These are phyloP conservation scores for Melampsora larici-populina DNA, from an alignment of 1,284 basidiomycete species.

Conservation along the genomic window DNA sequence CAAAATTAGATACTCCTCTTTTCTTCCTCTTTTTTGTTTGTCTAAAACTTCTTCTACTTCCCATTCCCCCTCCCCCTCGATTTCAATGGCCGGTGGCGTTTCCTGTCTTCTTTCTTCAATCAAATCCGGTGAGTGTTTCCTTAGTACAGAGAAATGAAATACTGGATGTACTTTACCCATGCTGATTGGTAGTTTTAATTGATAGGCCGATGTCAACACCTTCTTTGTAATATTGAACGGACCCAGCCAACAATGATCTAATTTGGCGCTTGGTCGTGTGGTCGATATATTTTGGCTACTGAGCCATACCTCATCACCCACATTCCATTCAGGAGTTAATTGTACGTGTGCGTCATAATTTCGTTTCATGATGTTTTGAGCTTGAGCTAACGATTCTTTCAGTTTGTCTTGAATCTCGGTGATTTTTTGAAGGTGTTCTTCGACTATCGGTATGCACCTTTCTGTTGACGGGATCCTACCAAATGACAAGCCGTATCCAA, in stretches of 20 bases:
- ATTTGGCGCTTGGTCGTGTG: not conserved
- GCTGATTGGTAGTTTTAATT: not conserved
- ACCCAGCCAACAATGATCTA: not conserved
- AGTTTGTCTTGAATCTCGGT: not conserved
- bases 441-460: no score
- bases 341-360: no score
- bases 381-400: not conserved
- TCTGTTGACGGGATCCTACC: slow-evolving; percentile 31
- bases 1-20: no score
- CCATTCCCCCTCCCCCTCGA: no score
- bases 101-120: no score
- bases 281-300: not conserved
- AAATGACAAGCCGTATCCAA: no score
- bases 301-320: not conserved
- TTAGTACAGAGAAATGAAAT: not conserved
- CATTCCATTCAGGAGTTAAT: no score
- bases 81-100: no score
- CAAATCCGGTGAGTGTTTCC: no score
- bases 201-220: not conserved
- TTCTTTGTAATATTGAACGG: not conserved
- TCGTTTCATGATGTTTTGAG: no score
- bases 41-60: no score
- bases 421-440: not conserved
- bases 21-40: no score
- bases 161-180: not conserved